Conservation (phyloP, 345 rosid species). For the Combretum micranthum region DNA sequence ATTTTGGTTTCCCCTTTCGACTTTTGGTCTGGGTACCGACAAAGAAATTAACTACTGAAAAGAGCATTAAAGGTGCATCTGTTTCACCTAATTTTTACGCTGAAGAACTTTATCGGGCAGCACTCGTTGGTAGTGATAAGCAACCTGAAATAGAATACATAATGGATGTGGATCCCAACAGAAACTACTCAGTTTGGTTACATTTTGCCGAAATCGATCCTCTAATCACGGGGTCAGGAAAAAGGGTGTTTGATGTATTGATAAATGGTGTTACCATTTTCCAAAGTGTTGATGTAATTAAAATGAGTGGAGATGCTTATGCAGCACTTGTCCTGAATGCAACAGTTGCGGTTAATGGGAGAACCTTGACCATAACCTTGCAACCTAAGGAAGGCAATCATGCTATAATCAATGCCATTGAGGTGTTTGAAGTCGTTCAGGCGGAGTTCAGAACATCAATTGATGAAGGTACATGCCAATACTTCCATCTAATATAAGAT, state of each 20-base stretch:
- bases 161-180: conserved; percentile 85
- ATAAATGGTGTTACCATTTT: conserved; percentile 61
- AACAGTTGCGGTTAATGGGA: conserved; percentile 72
- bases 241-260: conserved; percentile 77
- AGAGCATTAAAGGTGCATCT: conserved; percentile 52
- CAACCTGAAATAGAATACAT: conserved; percentile 65
- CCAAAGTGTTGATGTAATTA: conserved; percentile 51
- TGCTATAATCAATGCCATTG: conserved; percentile 84
- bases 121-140: conserved; percentile 56
- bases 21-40: conserved; percentile 61
- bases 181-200: conserved; percentile 84
- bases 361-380: conserved; percentile 64
- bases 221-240: conserved; percentile 45
- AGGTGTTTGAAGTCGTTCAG: conserved; percentile 69
- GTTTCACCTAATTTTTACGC: conserved; percentile 84
- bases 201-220: conserved; percentile 94
- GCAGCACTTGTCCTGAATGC: conserved; percentile 75
- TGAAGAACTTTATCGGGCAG: conserved; percentile 74
- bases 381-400: conserved; percentile 55
- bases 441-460: conserved; percentile 62
- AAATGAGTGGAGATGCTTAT: conserved; percentile 58
- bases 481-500: not conserved
- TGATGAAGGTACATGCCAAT: conserved; percentile 60
- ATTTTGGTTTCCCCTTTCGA: conserved; percentile 60
- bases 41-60: conserved; percentile 52